Percentiles rank a stretch among this genome's conserved stretches.
phyloP scores from a whole-genome alignment of 805 yeast genomes.

The Myxozyma udenii region DNA sequence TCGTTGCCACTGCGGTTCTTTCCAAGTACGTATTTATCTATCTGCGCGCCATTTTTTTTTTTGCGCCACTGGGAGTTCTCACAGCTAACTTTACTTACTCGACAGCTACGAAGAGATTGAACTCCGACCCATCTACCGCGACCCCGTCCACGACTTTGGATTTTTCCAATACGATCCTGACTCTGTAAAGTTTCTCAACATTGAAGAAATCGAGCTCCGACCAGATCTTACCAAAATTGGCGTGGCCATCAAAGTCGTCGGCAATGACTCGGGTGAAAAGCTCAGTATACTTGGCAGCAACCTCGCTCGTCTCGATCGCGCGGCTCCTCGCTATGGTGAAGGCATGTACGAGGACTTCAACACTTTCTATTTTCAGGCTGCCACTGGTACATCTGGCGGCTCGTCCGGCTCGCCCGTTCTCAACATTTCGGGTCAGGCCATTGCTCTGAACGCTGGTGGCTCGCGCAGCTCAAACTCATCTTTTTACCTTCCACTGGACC shows the following conservation, averaged over 20 bases:
- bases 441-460: conserved; percentile 29
- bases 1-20: conserved; percentile 28
- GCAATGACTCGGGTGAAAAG: conserved; percentile 30
- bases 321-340: conserved; percentile 29
- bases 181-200: conserved; percentile 22
- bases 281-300: conserved; percentile 28
- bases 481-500: conserved; percentile 27
- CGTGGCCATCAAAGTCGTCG: conserved; percentile 26
- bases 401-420: conserved; percentile 30
- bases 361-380: conserved; percentile 29
- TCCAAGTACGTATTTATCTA: conserved; percentile 19
- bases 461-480: conserved; percentile 28
- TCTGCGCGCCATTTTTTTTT: neutral
- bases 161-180: conserved; percentile 27
- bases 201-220: conserved; percentile 27
- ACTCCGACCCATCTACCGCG: conserved; percentile 28
- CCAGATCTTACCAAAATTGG: conserved; percentile 28
- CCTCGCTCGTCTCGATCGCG: conserved; percentile 26
- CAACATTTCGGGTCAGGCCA: conserved; percentile 28
- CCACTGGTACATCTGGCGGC: conserved; percentile 30
- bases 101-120: conserved; percentile 27
- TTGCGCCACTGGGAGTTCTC: neutral
- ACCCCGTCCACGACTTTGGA: conserved; percentile 30
- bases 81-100: neutral
- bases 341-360: conserved; percentile 27